Evolutionary conservation across 164 flowering plant species (phyloP).

Genomic region (Malania oleifera): DNA sequence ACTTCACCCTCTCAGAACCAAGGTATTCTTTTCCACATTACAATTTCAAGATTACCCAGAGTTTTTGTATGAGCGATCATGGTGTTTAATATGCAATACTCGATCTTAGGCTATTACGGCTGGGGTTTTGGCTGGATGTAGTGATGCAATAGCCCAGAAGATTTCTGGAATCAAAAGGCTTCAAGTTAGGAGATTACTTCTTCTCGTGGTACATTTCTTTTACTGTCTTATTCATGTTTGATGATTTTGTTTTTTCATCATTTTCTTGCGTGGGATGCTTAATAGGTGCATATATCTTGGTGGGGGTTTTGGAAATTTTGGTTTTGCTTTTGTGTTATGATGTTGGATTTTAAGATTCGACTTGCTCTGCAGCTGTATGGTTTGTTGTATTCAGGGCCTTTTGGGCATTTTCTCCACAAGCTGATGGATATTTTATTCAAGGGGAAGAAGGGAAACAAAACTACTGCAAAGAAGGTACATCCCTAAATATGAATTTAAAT

Average conservation of each 20-base stretch:
- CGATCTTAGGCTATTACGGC: slow-evolving; percentile 62
- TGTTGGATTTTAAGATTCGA: neutral
- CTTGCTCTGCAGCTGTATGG: slow-evolving; percentile 64
- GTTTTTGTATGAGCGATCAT: neutral
- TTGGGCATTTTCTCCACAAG: slow-evolving; percentile 80
- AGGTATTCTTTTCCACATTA: slow-evolving; percentile 27
- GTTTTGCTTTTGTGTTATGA: neutral
- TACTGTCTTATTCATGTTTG: neutral
- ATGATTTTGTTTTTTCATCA: neutral
- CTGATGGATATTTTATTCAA: slow-evolving; percentile 65
- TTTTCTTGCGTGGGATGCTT: no score
- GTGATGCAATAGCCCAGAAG: slow-evolving; percentile 74
- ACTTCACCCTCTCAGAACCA: slow-evolving; percentile 67
- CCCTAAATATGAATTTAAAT: neutral
- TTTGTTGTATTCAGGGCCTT: slow-evolving; percentile 65
- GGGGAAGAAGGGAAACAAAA: slow-evolving; percentile 55
- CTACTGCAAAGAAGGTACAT: slow-evolving; percentile 67
- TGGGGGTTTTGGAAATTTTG: neutral
- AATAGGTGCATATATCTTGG: neutral
- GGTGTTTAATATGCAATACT: slow-evolving; percentile 6
- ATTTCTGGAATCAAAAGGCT: slow-evolving; percentile 69
- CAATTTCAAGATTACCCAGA: no score
- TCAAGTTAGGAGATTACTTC: slow-evolving; percentile 64
- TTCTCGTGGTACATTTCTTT: slow-evolving; percentile 44
- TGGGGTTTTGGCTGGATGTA: slow-evolving; percentile 61